Percentiles rank a stretch among this genome's conserved stretches.
Evolutionary conservation across 768 basidiomycete species (phyloP).

Genomic region (Tylopilus vinaceipallidus): DNA sequence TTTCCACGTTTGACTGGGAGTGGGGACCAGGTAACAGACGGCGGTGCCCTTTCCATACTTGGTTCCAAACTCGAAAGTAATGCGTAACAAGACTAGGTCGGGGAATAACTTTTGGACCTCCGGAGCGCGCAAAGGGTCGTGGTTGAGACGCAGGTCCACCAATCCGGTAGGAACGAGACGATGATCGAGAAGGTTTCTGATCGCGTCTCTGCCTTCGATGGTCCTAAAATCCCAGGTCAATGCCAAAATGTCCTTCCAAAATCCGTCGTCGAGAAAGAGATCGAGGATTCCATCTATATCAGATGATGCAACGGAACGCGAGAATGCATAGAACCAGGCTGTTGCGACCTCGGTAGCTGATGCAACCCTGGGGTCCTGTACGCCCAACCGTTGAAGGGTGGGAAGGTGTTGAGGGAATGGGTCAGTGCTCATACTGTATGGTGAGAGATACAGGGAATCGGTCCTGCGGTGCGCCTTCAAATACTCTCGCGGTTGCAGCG

Average conservation of each 20-base stretch:
- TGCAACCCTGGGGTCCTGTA: constrained; percentile 17
- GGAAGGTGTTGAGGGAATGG: constrained; percentile 28
- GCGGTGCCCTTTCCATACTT: constrained; percentile 49
- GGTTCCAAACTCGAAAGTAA: constrained; percentile 54
- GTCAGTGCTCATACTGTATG: constrained; percentile 16
- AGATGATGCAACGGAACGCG: constrained; percentile 18
- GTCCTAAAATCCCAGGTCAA: constrained; percentile 58
- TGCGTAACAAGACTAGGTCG: constrained; percentile 57
- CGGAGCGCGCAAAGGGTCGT: constrained; percentile 25
- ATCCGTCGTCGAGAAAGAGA: constrained; percentile 30
- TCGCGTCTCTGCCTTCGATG: constrained; percentile 38
- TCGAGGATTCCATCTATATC: constrained; percentile 19
- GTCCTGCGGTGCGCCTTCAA: no score
- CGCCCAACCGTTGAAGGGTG: constrained; percentile 28
- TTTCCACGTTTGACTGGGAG: constrained; percentile 48
- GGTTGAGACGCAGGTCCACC: constrained; percentile 16
- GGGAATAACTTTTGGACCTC: constrained; percentile 42
- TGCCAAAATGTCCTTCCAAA: constrained; percentile 54
- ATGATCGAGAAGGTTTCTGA: constrained; percentile 39
- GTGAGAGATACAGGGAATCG: no score
- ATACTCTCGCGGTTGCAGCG: no score
- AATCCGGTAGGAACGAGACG: constrained; percentile 32
- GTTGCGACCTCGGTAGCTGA: constrained; percentile 24
- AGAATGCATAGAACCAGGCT: constrained; percentile 26
- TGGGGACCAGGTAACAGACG: constrained; percentile 52